Base-by-base conservation (phyloP, 805 yeast genomes). In the Hanseniaspora vineae region DNA sequence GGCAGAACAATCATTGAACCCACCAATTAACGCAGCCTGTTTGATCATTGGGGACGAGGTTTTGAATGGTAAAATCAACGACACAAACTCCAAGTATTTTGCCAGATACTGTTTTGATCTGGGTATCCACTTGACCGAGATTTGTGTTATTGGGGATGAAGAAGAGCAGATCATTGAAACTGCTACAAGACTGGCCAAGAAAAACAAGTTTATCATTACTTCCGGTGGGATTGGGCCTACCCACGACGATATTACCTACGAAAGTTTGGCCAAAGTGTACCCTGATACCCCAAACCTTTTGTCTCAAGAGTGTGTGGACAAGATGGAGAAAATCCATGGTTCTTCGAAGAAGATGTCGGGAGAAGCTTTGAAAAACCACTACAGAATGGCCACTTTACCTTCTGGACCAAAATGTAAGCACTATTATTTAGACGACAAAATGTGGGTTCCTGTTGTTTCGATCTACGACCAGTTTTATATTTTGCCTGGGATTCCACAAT, bases 161-260 rank as follows among this genome's bases (percentile, higher is more conserved):
- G 74, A 72, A 48, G 57, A 64, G 1, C 92, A 84, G 49, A 87
- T 87, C 42, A 65, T 70, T 1, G 69, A 69, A 13, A 74, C 80
- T 0, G 62, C 84, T 19, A 61, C 59, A 31, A 56, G 65, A 11
- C 63, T 80, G 42, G 54, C 65, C 18, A 61, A 68, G n/a, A 65
- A 69, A 42, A 80, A 77, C 54, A 87, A 83, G 57, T 72, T 84
- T 42, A 72, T 84, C 8, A 75, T 84, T 19, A 84, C 94, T 1
- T 72, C 69, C 2, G 74, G 75, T 6, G 73, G 77, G 0, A 84
- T 87, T 50, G 96, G 96, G 0, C 84, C 95, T 4, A 87, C 96
- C 0, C 95, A 86, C 55, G 96, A 87, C 59, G 96, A 87, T 60
- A 81, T 87, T 51, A 86, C 95, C 0, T 87, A 87, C 61, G 78